Base-by-base conservation (phyloP, 2,329 filamentous ascomycete genomes). In the Xenoacremonium recifei region DNA sequence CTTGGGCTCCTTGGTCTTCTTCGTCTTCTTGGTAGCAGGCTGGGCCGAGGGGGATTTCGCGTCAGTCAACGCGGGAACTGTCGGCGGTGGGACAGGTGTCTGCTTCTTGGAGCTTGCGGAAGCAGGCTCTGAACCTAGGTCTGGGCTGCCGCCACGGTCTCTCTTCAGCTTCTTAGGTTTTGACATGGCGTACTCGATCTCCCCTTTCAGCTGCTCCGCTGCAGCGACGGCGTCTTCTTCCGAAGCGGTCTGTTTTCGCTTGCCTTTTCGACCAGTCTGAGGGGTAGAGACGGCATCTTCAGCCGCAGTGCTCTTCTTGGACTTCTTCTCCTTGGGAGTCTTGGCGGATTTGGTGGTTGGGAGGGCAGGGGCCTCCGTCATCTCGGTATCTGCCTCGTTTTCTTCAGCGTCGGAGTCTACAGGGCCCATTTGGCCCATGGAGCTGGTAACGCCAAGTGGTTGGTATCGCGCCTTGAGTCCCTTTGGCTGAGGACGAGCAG, bases 391-490 rank as follows among this genome's bases (percentile, higher is more conserved):
- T n/a, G n/a, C n/a, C n/a, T n/a, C n/a, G n/a, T n/a, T n/a, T 5
- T 66, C 68, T 13, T 74, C 70, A 11, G 60, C 64, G 16, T 71
- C 72, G 56, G 76, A 53, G 1, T 53, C 65, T 19, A 70, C 71
- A n/a, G 27, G 40, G 10, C 72, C 72, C 49, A 74, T 74, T 12
- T 48, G 60, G 33, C 55, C 59, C 51, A 60, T 55, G 21, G 61
- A 44, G 17, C 53, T 58, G 44, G 55, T 57, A 32, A 79, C 71
- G 20, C 86, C 86, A 33, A 85, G 77, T 1, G 86, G 85, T 40
- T 76, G 75, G 63, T 79, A 89, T 23, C 85, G 79, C 63, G 82
- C 77, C 55, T 76, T 80, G 40, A 91, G 67, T 6, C 81, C 84
- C 54, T 77, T 73, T 2, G 87, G 85, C 60, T 90, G 87, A 34